Conservation (phyloP, 306 rosid genomes). For the Myrica gale region DNA sequence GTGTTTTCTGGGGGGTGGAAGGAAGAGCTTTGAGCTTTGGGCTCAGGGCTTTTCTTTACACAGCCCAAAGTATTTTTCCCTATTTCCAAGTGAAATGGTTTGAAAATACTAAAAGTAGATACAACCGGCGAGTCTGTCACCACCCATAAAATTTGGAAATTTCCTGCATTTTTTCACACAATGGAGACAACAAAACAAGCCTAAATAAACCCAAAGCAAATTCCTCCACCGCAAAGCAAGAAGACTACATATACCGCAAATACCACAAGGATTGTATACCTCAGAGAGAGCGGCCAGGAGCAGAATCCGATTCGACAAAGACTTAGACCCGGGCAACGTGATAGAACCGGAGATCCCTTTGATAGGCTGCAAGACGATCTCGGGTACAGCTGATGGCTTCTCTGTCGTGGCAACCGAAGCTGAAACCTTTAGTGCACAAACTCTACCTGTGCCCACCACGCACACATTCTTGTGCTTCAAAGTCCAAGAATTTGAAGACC, state of each 20-base stretch:
- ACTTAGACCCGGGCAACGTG: conserved; percentile 91
- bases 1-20: conserved; percentile 48
- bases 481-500: conserved; percentile 42
- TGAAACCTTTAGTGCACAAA: conserved; percentile 43
- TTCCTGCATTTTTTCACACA: neutral
- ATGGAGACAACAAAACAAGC: neutral
- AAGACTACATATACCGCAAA: neutral
- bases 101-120: conserved; percentile 17
- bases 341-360: conserved; percentile 78
- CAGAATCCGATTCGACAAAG: conserved; percentile 84
- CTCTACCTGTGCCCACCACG: conserved; percentile 24
- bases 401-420: conserved; percentile 70
- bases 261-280: conserved; percentile 45
- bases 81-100: conserved; percentile 40
- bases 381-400: conserved; percentile 75
- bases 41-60: conserved; percentile 37
- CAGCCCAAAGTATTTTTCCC: conserved; percentile 34
- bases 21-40: conserved; percentile 32
- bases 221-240: neutral
- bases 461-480: conserved; percentile 41
- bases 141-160: conserved; percentile 9
- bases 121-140: conserved; percentile 45
- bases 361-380: conserved; percentile 89
- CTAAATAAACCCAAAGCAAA: neutral
- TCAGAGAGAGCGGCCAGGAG: conserved; percentile 98